Base-by-base conservation (phyloP, 1,284 basidiomycete genomes). In the Moesziomyces sp. region DNA sequence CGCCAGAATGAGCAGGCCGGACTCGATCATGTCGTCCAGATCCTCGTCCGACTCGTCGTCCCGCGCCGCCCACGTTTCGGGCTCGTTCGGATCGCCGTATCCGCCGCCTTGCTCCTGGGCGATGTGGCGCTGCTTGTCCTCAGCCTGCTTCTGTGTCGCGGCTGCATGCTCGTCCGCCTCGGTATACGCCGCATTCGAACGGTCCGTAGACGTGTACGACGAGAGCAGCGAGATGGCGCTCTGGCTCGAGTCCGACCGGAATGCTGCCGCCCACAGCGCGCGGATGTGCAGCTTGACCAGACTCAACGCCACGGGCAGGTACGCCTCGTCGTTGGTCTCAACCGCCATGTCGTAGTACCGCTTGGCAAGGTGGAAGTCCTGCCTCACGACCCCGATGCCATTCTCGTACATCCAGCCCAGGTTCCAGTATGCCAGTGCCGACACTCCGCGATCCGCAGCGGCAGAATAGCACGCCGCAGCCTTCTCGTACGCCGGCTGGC, bases 371-470 rank as follows among this genome's bases (percentile, higher is more conserved):
- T 97, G 92, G 87, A 94, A 99, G 85, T 99, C 96, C 30, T 72
- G 74, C 26, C 72, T 35, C 28, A 91, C 89, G 0, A 98, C 93
- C 5, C 97, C 97, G 26, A 92, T 85, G 0, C 97, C 97, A 78
- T 94, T 92, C 86, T 99, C 96, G 84, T 98, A 97, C 94, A 99
- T 97, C 92, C 92, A 97, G 1, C 96, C 97, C 26, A 99, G 86
- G 81, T 97, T 97, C 94, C 95, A 99, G 90, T 96, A 94, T 3
- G 96, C 95, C 75, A 99, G 87, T 0, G 95, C 93, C 75, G 93
- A 96, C 65, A 91, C 81, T 69, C 94, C 92, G 2, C 93, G 94
- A 76, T 95, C 93, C 3, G 93, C 93, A 0, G 85, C 93, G 28
- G 92, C 91, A 81, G 93, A 93, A 83, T 99, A 99, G 84, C 93